These are phyloP conservation scores for Fusarium musae DNA, from an alignment of 2,329 filamentous ascomycete species.

Conservation along the genomic window DNA sequence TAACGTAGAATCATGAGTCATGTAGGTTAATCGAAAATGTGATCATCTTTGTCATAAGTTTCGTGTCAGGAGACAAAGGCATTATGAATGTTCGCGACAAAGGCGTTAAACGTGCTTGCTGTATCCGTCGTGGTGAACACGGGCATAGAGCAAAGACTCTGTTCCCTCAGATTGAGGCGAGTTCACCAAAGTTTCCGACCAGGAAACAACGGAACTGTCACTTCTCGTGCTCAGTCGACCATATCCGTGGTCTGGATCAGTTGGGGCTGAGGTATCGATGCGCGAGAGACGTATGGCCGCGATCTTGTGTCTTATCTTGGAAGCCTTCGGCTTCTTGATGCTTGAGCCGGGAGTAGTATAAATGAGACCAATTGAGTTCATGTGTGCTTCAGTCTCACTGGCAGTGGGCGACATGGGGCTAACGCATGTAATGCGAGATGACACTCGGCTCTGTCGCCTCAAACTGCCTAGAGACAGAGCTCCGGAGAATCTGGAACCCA, in stretches of 20 bases:
- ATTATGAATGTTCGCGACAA: conserved; percentile 4
- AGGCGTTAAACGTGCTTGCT: conserved; percentile 10
- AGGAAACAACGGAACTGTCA: conserved; percentile 32
- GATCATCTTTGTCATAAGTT: conserved; percentile 12
- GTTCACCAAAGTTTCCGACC: conserved; percentile 15
- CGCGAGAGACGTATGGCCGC: conserved; percentile 12
- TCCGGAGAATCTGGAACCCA: conserved; percentile 32
- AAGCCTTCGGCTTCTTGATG: not conserved
- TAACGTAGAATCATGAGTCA: conserved; percentile 14
- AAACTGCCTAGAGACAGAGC: conserved; percentile 33
- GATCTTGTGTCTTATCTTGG: not conserved
- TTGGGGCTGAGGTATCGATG: conserved; percentile 27
- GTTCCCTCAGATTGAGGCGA: conserved; percentile 10
- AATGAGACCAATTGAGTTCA: conserved; percentile 34
- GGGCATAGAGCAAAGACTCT: conserved; percentile 12
- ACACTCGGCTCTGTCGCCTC: conserved; percentile 33
- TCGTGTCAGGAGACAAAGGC: conserved; percentile 10
- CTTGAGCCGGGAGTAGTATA: conserved; percentile 16
- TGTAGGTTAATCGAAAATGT: conserved; percentile 2
- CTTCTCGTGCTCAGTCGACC: conserved; percentile 22
- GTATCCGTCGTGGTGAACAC: conserved; percentile 28
- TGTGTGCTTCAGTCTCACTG: conserved; percentile 41
- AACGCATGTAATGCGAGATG: conserved; percentile 24
- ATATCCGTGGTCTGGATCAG: not conserved
- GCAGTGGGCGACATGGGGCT: conserved; percentile 23